Evolutionary conservation across 495 filamentous ascomycete species (phyloP).

Genomic region (Glutinoglossum americanum): DNA sequence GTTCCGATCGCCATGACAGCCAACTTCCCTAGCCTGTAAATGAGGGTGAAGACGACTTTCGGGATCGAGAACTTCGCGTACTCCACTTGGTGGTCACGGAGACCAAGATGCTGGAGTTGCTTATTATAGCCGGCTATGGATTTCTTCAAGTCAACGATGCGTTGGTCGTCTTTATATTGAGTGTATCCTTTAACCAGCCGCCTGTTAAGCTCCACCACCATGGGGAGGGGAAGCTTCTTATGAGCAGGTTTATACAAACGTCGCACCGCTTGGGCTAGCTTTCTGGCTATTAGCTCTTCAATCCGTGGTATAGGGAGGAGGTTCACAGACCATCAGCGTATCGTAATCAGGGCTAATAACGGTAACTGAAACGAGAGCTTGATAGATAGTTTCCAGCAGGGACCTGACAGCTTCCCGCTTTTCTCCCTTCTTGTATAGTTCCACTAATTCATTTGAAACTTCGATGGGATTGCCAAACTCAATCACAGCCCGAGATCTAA

Average conservation of each 20-base stretch:
- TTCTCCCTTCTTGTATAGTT: conserved; percentile 64
- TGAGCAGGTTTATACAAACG: conserved; percentile 83
- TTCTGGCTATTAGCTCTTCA: conserved; percentile 14
- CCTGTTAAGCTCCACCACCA: conserved; percentile 90
- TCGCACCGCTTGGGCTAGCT: conserved; percentile 81
- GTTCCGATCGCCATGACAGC: conserved; percentile 55
- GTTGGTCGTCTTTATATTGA: conserved; percentile 75
- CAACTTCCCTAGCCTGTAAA: conserved; percentile 65
- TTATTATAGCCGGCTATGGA: conserved; percentile 75
- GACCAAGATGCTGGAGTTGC: conserved; percentile 60
- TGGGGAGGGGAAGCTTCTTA: conserved; percentile 82
- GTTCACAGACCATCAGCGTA: conserved; percentile 59
- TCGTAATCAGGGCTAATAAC: conserved; percentile 91
- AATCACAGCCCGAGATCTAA: conserved; percentile 85
- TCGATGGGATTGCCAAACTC: conserved; percentile 85
- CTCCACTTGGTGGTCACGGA: conserved; percentile 89
- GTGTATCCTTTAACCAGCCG: conserved; percentile 81
- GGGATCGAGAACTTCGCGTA: conserved; percentile 67
- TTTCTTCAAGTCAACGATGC: conserved; percentile 58
- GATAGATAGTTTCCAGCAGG: conserved; percentile 68
- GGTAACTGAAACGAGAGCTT: conserved; percentile 69
- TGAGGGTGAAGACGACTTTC: conserved; percentile 49
- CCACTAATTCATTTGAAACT: conserved; percentile 53
- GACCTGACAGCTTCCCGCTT: conserved; percentile 64
- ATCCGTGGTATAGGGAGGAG: neutral